Evolutionary conservation across 192 early-diverging fungal species (phyloP).

Genomic region (Oehlia diaphana): DNA sequence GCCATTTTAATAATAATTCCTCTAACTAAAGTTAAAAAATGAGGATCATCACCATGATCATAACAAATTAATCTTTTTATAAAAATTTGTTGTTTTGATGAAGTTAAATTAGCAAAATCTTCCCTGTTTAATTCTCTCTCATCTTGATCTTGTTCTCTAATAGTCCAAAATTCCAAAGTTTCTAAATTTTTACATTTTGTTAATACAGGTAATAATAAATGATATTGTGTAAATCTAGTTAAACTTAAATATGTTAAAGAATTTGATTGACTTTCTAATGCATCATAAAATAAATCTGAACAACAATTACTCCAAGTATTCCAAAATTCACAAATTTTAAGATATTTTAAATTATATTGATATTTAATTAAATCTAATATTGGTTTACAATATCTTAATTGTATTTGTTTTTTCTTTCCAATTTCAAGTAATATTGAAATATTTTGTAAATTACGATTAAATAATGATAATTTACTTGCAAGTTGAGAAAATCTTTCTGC

Average conservation of each 20-base stretch:
- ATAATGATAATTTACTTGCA: slow-evolving; percentile 15
- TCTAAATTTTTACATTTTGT: background rate
- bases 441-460: slow-evolving; percentile 5
- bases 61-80: slow-evolving; percentile 15
- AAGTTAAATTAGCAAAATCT: background rate
- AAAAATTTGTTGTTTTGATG: background rate
- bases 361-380: background rate
- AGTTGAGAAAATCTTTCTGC: background rate
- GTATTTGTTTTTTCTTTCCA: background rate
- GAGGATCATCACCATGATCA: background rate
- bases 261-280: background rate
- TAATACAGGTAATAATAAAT: slow-evolving; percentile 10
- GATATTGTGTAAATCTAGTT: background rate
- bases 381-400: background rate
- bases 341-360: background rate
- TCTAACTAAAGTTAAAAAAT: background rate
- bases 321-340: slow-evolving; percentile 18
- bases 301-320: background rate
- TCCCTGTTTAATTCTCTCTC: background rate
- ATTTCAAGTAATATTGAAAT: background rate
- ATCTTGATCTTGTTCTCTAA: background rate
- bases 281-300: background rate
- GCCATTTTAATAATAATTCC: background rate
- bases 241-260: slow-evolving; percentile 17
- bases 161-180: slow-evolving; percentile 11